Conservation (phyloP, 768 basidiomycete species). For the Dioszegia hungarica region DNA sequence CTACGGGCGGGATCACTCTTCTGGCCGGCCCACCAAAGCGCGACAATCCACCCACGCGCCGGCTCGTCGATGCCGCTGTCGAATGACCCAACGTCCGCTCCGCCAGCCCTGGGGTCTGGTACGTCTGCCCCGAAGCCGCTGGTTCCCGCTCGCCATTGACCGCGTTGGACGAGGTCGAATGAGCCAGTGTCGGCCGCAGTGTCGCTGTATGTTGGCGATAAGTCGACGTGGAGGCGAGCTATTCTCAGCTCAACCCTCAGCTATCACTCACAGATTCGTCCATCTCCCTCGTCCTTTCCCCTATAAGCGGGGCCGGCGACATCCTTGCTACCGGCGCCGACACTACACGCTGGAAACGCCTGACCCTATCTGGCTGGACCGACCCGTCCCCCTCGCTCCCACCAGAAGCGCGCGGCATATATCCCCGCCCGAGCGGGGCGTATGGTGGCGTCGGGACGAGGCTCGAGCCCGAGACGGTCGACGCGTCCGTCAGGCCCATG, state of each 20-base stretch:
- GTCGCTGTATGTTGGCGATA: slow-evolving; percentile 22
- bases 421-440: slow-evolving; percentile 1
- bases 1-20: slow-evolving; percentile 13
- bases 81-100: slow-evolving; percentile 22
- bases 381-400: slow-evolving; percentile 6
- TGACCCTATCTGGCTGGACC: slow-evolving; percentile 2
- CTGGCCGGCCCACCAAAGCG: slow-evolving; percentile 43
- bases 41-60: slow-evolving; percentile 33
- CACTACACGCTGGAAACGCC: slow-evolving; percentile 36
- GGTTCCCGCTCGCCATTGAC: slow-evolving; percentile 8
- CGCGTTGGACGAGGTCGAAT: slow-evolving; percentile 26
- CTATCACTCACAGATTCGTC: slow-evolving; percentile 9
- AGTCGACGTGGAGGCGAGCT: slow-evolving; percentile 14
- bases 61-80: slow-evolving; percentile 24
- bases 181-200: slow-evolving; percentile 19
- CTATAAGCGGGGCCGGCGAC: not conserved
- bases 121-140: not conserved
- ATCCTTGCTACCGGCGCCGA: slow-evolving; percentile 28
- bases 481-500: slow-evolving; percentile 30
- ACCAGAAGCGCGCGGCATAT: not conserved
- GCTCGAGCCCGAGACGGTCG: slow-evolving; percentile 25
- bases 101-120: slow-evolving; percentile 33
- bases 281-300: not conserved
- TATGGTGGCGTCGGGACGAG: slow-evolving; percentile 30
- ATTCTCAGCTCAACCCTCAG: not conserved